These are phyloP conservation scores for Hapsidospora chrysogenum DNA, from an alignment of 495 filamentous ascomycete species.

Conservation along the genomic window DNA sequence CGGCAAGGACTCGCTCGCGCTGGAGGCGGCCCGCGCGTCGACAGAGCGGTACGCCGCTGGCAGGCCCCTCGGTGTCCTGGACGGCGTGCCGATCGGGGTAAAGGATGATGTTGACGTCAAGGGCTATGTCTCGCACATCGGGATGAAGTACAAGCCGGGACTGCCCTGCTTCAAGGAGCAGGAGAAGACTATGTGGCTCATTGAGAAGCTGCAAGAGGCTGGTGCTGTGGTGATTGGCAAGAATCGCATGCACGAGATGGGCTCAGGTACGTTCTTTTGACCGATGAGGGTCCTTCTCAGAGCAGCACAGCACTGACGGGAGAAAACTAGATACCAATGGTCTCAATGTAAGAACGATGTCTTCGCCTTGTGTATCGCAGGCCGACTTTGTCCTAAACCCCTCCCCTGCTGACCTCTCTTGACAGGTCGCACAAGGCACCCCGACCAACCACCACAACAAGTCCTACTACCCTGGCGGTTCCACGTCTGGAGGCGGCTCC, in stretches of 20 bases:
- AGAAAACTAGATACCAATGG: neutral
- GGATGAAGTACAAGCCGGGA: constrained; percentile 21
- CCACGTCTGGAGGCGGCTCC: constrained; percentile 72
- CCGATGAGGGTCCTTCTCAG: constrained; percentile 14
- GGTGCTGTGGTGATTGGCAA: constrained; percentile 78
- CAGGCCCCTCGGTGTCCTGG: constrained; percentile 45
- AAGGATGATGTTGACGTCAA: constrained; percentile 73
- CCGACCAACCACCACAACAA: constrained; percentile 70
- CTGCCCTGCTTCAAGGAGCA: constrained; percentile 17
- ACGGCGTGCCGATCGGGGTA: constrained; percentile 74
- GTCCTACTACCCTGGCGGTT: constrained; percentile 75
- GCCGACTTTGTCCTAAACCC: constrained; percentile 39
- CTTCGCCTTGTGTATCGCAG: neutral
- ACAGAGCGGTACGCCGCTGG: constrained; percentile 52
- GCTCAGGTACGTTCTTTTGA: constrained; percentile 31
- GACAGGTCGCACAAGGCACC: constrained; percentile 62
- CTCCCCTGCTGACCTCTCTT: too few species aligned
- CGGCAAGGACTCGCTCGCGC: constrained; percentile 37
- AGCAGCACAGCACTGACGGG: neutral
- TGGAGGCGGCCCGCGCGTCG: constrained; percentile 51
- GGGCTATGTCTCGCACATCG: constrained; percentile 52
- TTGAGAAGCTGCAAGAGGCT: constrained; percentile 55
- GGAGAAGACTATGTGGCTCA: constrained; percentile 44
- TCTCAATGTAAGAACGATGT: neutral
- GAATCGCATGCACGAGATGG: constrained; percentile 83